phyloP scores from a whole-genome alignment of 2,329 filamentous ascomycete genomes.

The Pseudocercospora cruenta region DNA sequence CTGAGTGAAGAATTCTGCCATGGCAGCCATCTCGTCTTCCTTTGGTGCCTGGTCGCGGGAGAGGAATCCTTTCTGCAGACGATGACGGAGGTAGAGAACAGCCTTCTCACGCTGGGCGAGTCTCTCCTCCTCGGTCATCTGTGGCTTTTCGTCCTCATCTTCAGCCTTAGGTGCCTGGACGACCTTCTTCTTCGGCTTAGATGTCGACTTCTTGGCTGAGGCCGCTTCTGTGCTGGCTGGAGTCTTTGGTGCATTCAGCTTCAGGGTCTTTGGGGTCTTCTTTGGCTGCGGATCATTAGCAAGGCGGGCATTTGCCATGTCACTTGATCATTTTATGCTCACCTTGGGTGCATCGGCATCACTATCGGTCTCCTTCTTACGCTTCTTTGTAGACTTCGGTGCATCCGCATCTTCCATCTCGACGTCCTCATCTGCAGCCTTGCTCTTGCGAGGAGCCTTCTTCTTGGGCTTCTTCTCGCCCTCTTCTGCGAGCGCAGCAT shows the following conservation, averaged over 20 bases:
- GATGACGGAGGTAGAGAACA: conserved; percentile 91
- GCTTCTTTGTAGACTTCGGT: conserved; percentile 70
- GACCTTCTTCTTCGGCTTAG: conserved; percentile 65
- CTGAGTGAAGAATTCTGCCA: conserved; percentile 77
- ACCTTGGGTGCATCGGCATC: conserved; percentile 72
- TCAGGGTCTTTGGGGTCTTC: conserved; percentile 55
- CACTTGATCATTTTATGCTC: conserved; percentile 20
- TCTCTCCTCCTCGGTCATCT: conserved; percentile 58
- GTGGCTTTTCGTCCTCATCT: conserved; percentile 62
- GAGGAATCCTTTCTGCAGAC: conserved; percentile 91
- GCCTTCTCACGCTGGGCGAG: conserved; percentile 63
- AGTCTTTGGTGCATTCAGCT: conserved; percentile 51
- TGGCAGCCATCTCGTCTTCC: conserved; percentile 77
- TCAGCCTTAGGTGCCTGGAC: conserved; percentile 56
- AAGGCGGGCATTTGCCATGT: background rate
- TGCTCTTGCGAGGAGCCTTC: conserved; percentile 40
- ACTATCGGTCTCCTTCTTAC: conserved; percentile 70
- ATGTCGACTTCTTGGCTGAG: conserved; percentile 39
- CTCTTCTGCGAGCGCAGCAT: conserved; percentile 44
- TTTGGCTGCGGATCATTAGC: conserved; percentile 47
- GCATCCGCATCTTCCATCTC: conserved; percentile 68
- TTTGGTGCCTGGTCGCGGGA: conserved; percentile 83
- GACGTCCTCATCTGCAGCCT: conserved; percentile 40
- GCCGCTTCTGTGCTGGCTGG: conserved; percentile 40
- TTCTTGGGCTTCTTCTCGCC: conserved; percentile 54